Evolutionary conservation across 1,139 yeast genomes (phyloP), one percentile per base, ranked within the genome.

Genomic region (Suhomyces ambrosiae): DNA sequence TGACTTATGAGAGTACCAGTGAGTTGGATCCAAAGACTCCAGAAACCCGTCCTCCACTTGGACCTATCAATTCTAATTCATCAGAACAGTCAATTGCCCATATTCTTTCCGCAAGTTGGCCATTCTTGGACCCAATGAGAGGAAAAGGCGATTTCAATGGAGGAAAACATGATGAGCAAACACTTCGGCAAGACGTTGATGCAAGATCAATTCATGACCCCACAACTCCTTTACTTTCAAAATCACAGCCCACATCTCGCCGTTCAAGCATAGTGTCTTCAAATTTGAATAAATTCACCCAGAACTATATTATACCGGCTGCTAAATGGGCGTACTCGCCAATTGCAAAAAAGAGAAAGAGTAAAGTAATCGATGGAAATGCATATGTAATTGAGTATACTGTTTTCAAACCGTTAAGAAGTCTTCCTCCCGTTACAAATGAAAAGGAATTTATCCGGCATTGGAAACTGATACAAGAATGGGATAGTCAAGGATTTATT

Each of bases 351-450:
- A 31, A 23, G 23, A 29, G 32, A 17, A 27, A 32, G 16, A 31
- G 25, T 9, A n/a, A 23, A 9, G 25, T 22, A 3, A 23, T 5
- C 7, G 28, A 24, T 5, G 38, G 39, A 6, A 13, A 17, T 51
- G 22, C 51, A 42, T 44, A 49, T 36, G 71, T 65, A 38, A 75
- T 76, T 22, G 74, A 73, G 46, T 76, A 76, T 47, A 72, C 81
- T 1, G 81, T 78, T 4, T 77, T 77, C 58, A 70, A 66, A 43
- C 61, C 75, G 3, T 55, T 70, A 6, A 53, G 57, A 2, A 56
- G 54, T 22, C 37, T 60, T 3, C 46, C 41, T 4, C 47, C 50
- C 4, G 46, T 63, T 8, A 33, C 30, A 14, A 44, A 52, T 23
- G 52, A 51, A 3, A 45, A 49, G 7, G 63, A 57, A 21, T 37